Evolutionary conservation across 2,329 filamentous ascomycete genomes (phyloP).

Genomic region (Aspergillus costaricaensis): DNA sequence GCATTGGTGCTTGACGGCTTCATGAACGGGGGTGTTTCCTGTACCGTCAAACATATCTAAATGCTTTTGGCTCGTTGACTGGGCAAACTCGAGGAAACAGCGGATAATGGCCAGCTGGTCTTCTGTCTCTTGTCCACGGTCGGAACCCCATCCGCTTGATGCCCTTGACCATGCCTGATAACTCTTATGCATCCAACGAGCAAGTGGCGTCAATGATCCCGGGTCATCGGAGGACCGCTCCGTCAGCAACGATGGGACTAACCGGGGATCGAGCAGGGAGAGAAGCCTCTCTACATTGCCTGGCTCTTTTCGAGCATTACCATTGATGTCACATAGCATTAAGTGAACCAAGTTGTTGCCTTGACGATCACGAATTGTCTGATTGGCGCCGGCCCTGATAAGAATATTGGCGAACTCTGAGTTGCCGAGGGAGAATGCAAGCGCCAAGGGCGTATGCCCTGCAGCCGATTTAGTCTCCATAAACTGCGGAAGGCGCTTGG

Average conservation of each 20-base stretch:
- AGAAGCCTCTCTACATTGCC: slow-evolving; percentile 59
- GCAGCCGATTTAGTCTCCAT: slow-evolving; percentile 59
- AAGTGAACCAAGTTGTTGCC: slow-evolving; percentile 71
- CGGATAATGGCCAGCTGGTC: slow-evolving; percentile 3
- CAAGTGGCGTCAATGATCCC: slow-evolving; percentile 52
- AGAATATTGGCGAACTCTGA: slow-evolving; percentile 55
- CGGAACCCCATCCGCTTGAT: neutral
- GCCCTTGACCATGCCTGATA: neutral
- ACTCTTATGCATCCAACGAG: slow-evolving; percentile 53
- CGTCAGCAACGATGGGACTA: slow-evolving; percentile 33
- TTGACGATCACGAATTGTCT: slow-evolving; percentile 61
- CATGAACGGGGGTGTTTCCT: slow-evolving; percentile 49
- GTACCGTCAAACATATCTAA: slow-evolving; percentile 48
- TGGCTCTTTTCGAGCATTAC: slow-evolving; percentile 31
- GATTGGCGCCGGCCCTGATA: slow-evolving; percentile 69
- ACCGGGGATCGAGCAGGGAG: slow-evolving; percentile 60
- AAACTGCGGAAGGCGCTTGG: slow-evolving; percentile 61
- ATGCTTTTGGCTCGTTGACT: slow-evolving; percentile 50
- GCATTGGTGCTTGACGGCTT: slow-evolving; percentile 47
- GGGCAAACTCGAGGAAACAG: slow-evolving; percentile 45
- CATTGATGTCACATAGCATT: slow-evolving; percentile 41
- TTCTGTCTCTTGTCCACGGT: neutral
- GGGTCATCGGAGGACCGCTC: slow-evolving; percentile 32
- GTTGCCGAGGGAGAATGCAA: slow-evolving; percentile 59
- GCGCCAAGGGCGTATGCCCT: slow-evolving; percentile 63